Percentiles rank a stretch among this genome's conserved stretches.
These are phyloP conservation scores for Podila verticillata DNA, from an alignment of 192 early-diverging fungal species.

Conservation along the genomic window DNA sequence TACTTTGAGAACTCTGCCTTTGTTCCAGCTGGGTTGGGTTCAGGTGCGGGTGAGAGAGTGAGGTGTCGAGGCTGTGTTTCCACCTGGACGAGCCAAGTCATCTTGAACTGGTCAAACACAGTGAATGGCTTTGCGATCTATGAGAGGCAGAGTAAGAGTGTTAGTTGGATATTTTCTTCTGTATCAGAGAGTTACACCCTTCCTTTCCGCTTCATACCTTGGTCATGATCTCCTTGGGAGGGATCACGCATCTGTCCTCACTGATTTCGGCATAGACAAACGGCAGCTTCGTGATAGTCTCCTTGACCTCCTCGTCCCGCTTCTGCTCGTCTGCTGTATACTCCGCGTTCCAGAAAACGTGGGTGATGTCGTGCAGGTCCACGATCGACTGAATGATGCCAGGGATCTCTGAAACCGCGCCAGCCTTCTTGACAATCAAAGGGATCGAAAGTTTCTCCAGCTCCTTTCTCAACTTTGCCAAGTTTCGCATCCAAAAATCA, in stretches of 20 bases:
- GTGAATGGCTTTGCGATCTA: constrained; percentile 26
- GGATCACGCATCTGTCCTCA: constrained; percentile 70
- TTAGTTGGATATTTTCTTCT: not conserved
- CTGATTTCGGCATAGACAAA: constrained; percentile 30
- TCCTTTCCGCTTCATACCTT: constrained; percentile 45
- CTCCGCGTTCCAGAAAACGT: constrained; percentile 66
- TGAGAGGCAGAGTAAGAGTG: constrained; percentile 21
- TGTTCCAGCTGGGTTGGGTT: constrained; percentile 23
- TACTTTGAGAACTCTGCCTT: constrained; percentile 29
- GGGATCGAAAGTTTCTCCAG: constrained; percentile 55
- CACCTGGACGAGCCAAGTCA: constrained; percentile 51
- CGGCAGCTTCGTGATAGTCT: constrained; percentile 11
- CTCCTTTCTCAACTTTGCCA: constrained; percentile 45
- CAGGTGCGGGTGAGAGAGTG: not conserved
- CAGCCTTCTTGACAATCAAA: constrained; percentile 56
- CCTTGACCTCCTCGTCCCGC: constrained; percentile 50
- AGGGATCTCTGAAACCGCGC: constrained; percentile 28
- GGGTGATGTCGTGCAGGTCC: constrained; percentile 31
- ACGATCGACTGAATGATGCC: constrained; percentile 42
- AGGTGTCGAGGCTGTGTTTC: constrained; percentile 30
- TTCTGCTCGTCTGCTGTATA: constrained; percentile 62
- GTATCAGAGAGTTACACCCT: not conserved
- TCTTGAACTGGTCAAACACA: constrained; percentile 62
- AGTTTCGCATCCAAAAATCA: constrained; percentile 62
- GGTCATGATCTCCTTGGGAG: constrained; percentile 58